Evolutionary conservation across 768 basidiomycete genomes (phyloP).

Genomic region (Pisolithus albus): DNA sequence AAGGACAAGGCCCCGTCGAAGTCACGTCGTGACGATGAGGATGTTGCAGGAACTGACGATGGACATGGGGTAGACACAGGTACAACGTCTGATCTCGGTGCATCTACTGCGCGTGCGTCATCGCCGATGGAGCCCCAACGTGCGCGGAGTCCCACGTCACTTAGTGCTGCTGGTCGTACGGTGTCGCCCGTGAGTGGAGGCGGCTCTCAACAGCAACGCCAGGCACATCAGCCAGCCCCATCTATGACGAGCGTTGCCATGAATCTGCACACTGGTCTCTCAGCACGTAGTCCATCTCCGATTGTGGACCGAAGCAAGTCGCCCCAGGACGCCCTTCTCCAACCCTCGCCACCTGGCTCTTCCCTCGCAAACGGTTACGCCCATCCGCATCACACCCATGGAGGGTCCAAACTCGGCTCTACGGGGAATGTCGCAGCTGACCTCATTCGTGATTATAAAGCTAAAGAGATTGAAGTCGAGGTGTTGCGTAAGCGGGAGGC

Average conservation of each 20-base stretch:
- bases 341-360: slow-evolving; percentile 32
- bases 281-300: slow-evolving; percentile 52
- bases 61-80: slow-evolving; percentile 42
- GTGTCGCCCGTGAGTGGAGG: slow-evolving; percentile 48
- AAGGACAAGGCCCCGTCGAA: slow-evolving; percentile 50
- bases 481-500: slow-evolving; percentile 64
- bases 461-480: slow-evolving; percentile 78
- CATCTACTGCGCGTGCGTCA: slow-evolving; percentile 36
- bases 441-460: slow-evolving; percentile 70
- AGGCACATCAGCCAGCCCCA: slow-evolving; percentile 26
- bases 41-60: slow-evolving; percentile 39
- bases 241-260: slow-evolving; percentile 53
- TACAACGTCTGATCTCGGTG: slow-evolving; percentile 33
- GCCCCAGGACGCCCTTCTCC: slow-evolving; percentile 59
- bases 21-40: slow-evolving; percentile 39
- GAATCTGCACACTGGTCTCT: slow-evolving; percentile 40
- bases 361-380: slow-evolving; percentile 45
- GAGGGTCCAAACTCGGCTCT: slow-evolving; percentile 38
- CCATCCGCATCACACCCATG: slow-evolving; percentile 34
- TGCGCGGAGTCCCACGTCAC: slow-evolving; percentile 56
- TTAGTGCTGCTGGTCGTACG: slow-evolving; percentile 40
- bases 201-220: slow-evolving; percentile 13
- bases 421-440: slow-evolving; percentile 70
- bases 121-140: slow-evolving; percentile 46
- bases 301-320: slow-evolving; percentile 47